Evolutionary conservation across 78 protist species (phyloP), one percentile per base, ranked within the genome.

Genomic region (Dictyostelium firmibasis): DNA sequence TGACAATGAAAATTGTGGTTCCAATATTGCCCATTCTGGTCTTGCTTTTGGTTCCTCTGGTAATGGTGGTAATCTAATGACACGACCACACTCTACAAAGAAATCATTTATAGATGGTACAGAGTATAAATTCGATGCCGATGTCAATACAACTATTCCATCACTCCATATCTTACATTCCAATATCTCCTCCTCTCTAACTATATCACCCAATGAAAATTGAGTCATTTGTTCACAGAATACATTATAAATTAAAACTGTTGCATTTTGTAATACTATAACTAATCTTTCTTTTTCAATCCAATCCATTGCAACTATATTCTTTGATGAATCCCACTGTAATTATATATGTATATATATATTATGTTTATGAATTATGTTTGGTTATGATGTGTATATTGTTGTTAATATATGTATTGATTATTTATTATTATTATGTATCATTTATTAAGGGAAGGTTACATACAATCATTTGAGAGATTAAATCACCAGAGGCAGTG

Each of bases 261-360:
- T 62, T 78, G 64, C 93, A 79, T 57, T 64, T 27, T 70, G 62
- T 64, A 79, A 44, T 13, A 88, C 93, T 64, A 79, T 23, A 67
- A 88, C 93, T 29, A 88, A 88, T 62, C 93, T 50, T 38, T 88
- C 93, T 78, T 88, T 53, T 33, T 76, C 82, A 29, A 88, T 64
- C 93, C 93, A 88, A 79, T 88, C 93, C 78, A 88, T 88, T 38
- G 75, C 86, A 14, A 88, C 81, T 36, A 86, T 86, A 14, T 62
- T 82, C 38, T 76, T 86, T 50, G 75, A 16, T 20, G 86, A 60
- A 82, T 82, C 86, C 86, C 86, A 82, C 86, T 47, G 36, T 9
- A 69, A 9, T 23, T 25, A 27, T 69, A 69, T 67, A 8, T 27
- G 6, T 67, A 67, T 67, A 6, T 67, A 23, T 67, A 6, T 27